Evolutionary conservation across 2,329 filamentous ascomycete species (phyloP), one percentile per base, ranked within the genome.

Genomic region (Fusarium papillatum): DNA sequence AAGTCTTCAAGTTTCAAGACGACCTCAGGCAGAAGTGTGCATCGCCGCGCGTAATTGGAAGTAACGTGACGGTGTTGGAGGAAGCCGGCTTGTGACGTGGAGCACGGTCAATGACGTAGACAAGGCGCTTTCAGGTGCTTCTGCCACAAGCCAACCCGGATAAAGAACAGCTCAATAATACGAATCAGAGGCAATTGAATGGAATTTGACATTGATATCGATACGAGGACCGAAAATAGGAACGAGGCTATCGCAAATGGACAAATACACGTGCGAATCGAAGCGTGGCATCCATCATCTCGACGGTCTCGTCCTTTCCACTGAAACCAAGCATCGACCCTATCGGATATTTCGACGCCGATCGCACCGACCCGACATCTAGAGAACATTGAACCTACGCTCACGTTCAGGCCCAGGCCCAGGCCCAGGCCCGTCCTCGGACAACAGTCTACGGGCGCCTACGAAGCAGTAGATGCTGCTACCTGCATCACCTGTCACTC

Each of bases 31-130:
- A 64, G 31, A 48, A 76, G 53, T 31, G 17, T 61, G 34, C 26
- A 38, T 65, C 63, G 67, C 65, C 64, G 72, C 64, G 72, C 68
- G 70, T 65, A 69, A 76, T 69, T 53, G 26, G n/a, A 61, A n/a
- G 69, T 74, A 74, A 72, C 66, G 60, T 70, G 69, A 69, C 72
- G 68, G 69, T 59, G 68, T 75, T 69, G 55, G 59, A 61, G 48
- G 63, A 62, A 50, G 63, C 48, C 34, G 55, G 67, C 41, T 29
- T 66, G 70, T 75, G 74, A 72, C 69, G 73, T 73, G 73, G 69
- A 62, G 63, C 60, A 69, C 19, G 53, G 66, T 69, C 67, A 63
- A 76, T 76, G 74, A 76, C 74, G 74, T 76, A 75, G 39, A 31
- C 48, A 57, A 24, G 36, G 46, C 63, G 60, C 39, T 59, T 50